Evolutionary conservation across 75 land plant species (phyloP).

Genomic region (Sequoia sempervirens): DNA sequence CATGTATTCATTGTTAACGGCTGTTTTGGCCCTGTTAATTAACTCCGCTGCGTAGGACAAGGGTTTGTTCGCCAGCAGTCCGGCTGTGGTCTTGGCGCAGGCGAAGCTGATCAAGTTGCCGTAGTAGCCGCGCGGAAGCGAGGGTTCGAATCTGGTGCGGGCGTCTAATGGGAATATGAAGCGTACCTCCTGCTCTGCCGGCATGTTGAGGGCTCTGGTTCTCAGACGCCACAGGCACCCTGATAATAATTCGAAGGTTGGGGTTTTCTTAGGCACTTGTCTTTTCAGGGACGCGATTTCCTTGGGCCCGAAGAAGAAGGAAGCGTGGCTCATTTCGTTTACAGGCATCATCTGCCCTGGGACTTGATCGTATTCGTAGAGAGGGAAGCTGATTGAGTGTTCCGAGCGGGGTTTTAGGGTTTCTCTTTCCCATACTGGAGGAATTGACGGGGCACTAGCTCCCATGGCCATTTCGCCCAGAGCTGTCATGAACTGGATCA

Average conservation of each 20-base stretch:
- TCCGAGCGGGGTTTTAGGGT: constrained; percentile 29
- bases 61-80: too few species aligned
- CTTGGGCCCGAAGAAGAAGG: constrained; percentile 36
- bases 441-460: constrained; percentile 16
- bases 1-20: too few species aligned
- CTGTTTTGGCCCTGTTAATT: too few species aligned
- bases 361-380: constrained; percentile 35
- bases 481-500: constrained; percentile 44
- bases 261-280: constrained; percentile 42
- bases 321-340: constrained; percentile 7
- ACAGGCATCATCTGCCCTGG: not conserved
- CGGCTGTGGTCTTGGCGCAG: too few species aligned
- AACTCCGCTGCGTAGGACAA: too few species aligned
- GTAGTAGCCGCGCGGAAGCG: too few species aligned
- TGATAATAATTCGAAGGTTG: constrained; percentile 41
- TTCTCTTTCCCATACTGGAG: constrained; percentile 40
- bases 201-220: constrained; percentile 15
- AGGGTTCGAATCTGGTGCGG: not conserved
- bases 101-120: too few species aligned
- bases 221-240: constrained; percentile 45
- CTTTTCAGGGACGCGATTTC: constrained; percentile 5
- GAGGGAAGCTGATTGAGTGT: constrained; percentile 24
- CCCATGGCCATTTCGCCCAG: constrained; percentile 42
- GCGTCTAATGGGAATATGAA: not conserved
- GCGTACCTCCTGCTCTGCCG: constrained; percentile 19